Base-by-base conservation (phyloP, 2,329 filamentous ascomycete genomes). In the Geoglossum cookeanum region DNA sequence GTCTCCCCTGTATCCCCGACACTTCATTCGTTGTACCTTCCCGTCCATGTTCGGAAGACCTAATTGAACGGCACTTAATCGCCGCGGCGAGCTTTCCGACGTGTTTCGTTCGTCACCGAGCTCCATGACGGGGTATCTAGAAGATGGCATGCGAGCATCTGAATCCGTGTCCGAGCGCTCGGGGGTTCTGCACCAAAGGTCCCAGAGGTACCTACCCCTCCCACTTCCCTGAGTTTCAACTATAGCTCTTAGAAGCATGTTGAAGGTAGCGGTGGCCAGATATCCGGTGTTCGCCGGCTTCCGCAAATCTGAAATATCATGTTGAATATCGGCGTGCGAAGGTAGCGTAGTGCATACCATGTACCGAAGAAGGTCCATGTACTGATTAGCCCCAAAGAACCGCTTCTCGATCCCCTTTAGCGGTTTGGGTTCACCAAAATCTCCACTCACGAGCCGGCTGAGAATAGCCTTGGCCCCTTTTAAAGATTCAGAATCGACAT, bases 211-310 rank as follows among this genome's bases (percentile, higher is more conserved):
- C 58, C 68, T 72, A 58, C 76, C 81, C 37, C 69, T 69, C 8
- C 60, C 57, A 58, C 72, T 75, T 57, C 75, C 76, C 52, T 74
- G 71, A 0, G 68, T 68, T 32, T 74, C 71, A 2, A 78, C 73
- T 7, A 81, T 69, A n/a, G 75, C 77, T 48, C 73, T 69, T 5
- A 85, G 73, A 5, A 80, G 60, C 17, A 64, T 62, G 59, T 79
- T 75, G 69, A 81, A 80, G 4, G 74, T 66, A 2, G 65, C 63
- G 0, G 69, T 62, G 11, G 69, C 65, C 32, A 72, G 63, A 57
- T 64, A 35, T n/a, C 49, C 22, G 29, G 33, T 37, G 30, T 53
- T 8, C 15, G 17, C 30, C 5, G 29, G 30, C 9, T 53, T 35
- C 30, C n/a, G 7, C 30, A n/a, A 22, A 17, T 53, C 33, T 15